phyloP scores from a whole-genome alignment of 139 green algal genomes.

The Chlorella sorokiniana region DNA sequence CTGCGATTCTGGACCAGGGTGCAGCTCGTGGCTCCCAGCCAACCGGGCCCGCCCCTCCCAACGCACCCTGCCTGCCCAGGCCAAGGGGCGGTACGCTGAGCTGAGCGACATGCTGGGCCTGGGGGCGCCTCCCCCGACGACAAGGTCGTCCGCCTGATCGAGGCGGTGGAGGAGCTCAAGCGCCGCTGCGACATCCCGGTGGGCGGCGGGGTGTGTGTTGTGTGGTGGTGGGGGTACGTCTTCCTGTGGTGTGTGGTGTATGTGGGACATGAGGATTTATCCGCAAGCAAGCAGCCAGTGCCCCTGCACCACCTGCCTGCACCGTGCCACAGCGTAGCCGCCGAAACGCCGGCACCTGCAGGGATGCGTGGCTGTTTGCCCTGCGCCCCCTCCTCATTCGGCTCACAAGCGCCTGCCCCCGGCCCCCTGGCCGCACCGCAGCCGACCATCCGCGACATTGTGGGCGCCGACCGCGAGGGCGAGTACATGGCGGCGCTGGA shows the following conservation, averaged over 20 bases:
- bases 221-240: neutral
- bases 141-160: slow-evolving; percentile 68
- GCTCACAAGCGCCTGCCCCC: neutral
- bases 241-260: neutral
- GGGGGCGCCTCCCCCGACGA: slow-evolving; percentile 53
- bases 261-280: neutral
- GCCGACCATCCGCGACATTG: slow-evolving; percentile 60
- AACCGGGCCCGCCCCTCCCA: too few species aligned
- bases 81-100: slow-evolving; percentile 62
- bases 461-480: slow-evolving; percentile 41
- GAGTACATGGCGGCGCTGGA: slow-evolving; percentile 51
- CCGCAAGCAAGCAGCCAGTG: too few species aligned
- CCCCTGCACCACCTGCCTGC: neutral
- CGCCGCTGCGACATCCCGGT: slow-evolving; percentile 47
- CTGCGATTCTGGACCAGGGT: too few species aligned
- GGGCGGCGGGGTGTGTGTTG: neutral
- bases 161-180: slow-evolving; percentile 74
- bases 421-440: too few species aligned
- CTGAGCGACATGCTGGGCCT: slow-evolving; percentile 60
- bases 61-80: too few species aligned
- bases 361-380: neutral
- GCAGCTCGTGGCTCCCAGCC: too few species aligned
- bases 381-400: neutral
- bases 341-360: neutral
- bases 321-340: neutral